phyloP scores from a whole-genome alignment of 345 rosid species.

The Arabidopsis arenosa region DNA sequence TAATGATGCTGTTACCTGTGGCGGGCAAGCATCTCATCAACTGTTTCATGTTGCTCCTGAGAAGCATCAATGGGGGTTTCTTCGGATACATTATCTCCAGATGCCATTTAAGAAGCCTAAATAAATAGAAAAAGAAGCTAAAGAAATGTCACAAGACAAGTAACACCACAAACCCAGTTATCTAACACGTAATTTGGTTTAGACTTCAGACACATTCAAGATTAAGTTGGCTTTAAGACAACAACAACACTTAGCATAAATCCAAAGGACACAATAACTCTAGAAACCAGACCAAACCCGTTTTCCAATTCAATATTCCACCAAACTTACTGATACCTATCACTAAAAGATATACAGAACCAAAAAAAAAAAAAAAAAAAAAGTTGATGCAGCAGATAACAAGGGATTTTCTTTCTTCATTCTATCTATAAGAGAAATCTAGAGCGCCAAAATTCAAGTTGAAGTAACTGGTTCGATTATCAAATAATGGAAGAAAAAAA shows the following conservation, averaged over 20 bases:
- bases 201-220: background rate
- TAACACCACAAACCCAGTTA: background rate
- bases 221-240: background rate
- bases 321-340: background rate
- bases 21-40: slow-evolving; percentile 48
- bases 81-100: slow-evolving; percentile 37
- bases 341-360: background rate
- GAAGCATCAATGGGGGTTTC: slow-evolving; percentile 38
- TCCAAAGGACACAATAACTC: background rate
- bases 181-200: slow-evolving; percentile 4
- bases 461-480: background rate
- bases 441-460: background rate
- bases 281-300: background rate
- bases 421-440: background rate
- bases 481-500: background rate
- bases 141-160: background rate
- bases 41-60: slow-evolving; percentile 34
- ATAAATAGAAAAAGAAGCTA: background rate
- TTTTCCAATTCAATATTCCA: background rate
- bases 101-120: slow-evolving; percentile 49
- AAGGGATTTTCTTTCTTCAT: background rate
- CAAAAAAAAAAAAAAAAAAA: no score
- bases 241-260: background rate
- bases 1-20: slow-evolving; percentile 40
- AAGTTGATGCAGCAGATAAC: no score